Base-by-base conservation (phyloP, 352 stramenopile genomes). In the Globisporangium parvum region DNA sequence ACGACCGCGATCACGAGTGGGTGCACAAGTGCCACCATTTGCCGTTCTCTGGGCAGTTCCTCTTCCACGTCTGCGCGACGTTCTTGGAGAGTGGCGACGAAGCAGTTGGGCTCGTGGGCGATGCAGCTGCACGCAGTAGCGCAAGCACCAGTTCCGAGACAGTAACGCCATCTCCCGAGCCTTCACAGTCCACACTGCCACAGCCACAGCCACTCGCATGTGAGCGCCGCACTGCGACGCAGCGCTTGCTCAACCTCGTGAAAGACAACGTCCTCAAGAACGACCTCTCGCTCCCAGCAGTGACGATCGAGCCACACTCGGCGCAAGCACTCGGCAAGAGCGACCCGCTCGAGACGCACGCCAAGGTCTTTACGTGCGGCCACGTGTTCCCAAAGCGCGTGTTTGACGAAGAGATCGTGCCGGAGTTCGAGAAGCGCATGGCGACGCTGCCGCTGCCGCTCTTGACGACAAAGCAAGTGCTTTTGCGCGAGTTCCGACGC, bases 351-450 rank as follows among this genome's bases (percentile, higher is more conserved):
- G 85, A 95, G 58, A 95, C 85, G 15, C 85, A 95, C 56, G 82
- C 86, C 18, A 91, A 92, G 65, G 85, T 73, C 2, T 95, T 95
- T 54, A 87, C 82, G 14, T 95, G 85, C 39, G 77, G 79, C 14
- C 85, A 95, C 52, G 60, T 91, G 20, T 95, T 91, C 53, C 80
- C 85, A 11, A 92, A 92, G 69, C 80, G 85, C 31, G 70, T 95
- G 47, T 93, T 90, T 47, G 82, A 95, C 49, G 85, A 95, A 54
- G 85, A 95, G 37, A 71, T 95, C 14, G 47, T 93, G 18, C 70
- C 71, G 11, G 77, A 90, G 57, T 95, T 95, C 51, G 85, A 92
- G 39, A 91, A 85, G 65, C 77, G 79, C 20, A 81, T 95, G 71
- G 85, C 75, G 33, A 58, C 77, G 9, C 58, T 91, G 17, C 71